Base-by-base conservation (phyloP, 106 monocot species). In the Xerophyta viscosa region DNA sequence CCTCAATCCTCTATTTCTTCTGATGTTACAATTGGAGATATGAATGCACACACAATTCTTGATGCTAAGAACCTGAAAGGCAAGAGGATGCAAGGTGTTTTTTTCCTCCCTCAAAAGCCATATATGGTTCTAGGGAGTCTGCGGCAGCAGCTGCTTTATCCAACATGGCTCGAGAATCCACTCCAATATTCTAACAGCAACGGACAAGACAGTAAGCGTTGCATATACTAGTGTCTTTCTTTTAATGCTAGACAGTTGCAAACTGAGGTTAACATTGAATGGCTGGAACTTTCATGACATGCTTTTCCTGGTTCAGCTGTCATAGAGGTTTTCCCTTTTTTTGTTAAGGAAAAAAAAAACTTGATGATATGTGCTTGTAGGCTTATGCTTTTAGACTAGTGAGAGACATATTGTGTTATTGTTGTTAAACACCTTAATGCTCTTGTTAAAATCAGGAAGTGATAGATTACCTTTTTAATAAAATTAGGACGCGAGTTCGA, bases 101-200 rank as follows among this genome's bases (percentile, higher is more conserved):
- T 96, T 69, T 94, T 96, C 70, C 74, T 96, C 28, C 87, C 88
- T 24, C 94, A 88, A 54, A 96, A 70, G 56, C 94, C 94, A 52
- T 88, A 96, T 54, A 96, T 88, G 94, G 84, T 79, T 71, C 65
- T 96, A 48, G 88, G 94, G 29, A 78, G 88, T 37, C 80, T 88
- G 20, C 80, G 84, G 24, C 81, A 82, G 31, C 94, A 96, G 44
- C 68, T 96, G 57, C 88, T 96, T 43, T 96, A 96, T 74, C 94
- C 94, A 59, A 96, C 76, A 59, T 96, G 88, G 94, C 74, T 33
- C 47, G 76, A 85, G n/a, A 48, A 73, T 48, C 48, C 57, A 33
- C 29, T 62, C 30, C 65, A 44, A 24, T 25, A 31, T 18, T 48
- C 67, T 50, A 58, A 48, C 29, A 62, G 58, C 17, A 31, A 54